Base-by-base conservation (phyloP, 1,284 basidiomycete genomes). In the Puccinia horiana region DNA sequence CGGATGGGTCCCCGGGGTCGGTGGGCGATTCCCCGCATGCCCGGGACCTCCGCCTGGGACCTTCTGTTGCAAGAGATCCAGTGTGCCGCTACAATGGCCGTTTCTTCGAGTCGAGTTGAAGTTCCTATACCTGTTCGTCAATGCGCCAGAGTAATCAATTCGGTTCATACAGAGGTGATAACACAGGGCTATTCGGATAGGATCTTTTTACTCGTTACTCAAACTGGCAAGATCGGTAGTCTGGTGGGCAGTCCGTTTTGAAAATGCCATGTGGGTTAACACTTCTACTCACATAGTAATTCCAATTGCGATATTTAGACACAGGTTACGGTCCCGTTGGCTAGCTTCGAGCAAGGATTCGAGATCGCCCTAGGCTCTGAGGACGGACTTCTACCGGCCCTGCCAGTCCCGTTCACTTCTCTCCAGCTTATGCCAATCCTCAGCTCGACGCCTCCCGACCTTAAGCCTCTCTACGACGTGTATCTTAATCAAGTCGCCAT, bases 171-270 rank as follows among this genome's bases (percentile, higher is more conserved):
- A 0, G 92, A 95, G 83, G 88, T 96, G 20, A 84, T 95, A 44
- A 86, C 96, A 1, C 93, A 96, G 85, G 88, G 88, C 0, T 96
- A 91, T 86, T 90, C 90, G 75, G 95, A 97, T 87, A 90, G 93
- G 54, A 88, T 91, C 12, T 88, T 97, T 29, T 91, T 96, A 26
- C 88, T 96, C 40, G 89, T 97, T 76, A 94, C 94, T 0, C 95
- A 96, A 87, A 85, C 93, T 77, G 93, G 93, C 42, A 95, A 94
- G 90, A 91, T 96, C 18, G 95, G 94, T 80, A 92, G 90, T 85
- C 86, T 97, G 88, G 93, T 95, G 86, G 85, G 88, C 88, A 52
- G 72, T 49, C 52, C 52, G n/a, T n/a, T 23, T 37, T 42, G 20
- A 74, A 32, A 44, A 26, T 26, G 52, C 49, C 18, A 56, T 52